These are phyloP conservation scores for Gossypium schwendimanii DNA, from an alignment of 441 rosid species.

Conservation along the genomic window DNA sequence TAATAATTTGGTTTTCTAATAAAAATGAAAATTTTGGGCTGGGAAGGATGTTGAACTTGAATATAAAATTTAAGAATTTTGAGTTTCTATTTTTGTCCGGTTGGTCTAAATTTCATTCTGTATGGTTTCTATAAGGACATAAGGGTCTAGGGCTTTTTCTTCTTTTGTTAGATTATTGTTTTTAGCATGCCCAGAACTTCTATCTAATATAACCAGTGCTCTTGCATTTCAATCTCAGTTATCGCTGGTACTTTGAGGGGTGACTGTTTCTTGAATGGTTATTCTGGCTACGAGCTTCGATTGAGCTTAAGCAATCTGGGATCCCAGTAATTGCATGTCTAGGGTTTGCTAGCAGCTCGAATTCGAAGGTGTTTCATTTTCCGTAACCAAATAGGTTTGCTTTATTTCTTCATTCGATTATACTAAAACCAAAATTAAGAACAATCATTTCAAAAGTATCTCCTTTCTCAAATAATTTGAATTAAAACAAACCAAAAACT, in stretches of 20 bases:
- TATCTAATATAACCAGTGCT: not conserved
- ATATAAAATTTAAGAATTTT: not conserved
- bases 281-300: not conserved
- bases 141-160: not conserved
- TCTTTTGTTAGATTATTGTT: not conserved
- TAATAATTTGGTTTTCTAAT: not conserved
- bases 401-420: not conserved
- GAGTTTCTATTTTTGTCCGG: not conserved
- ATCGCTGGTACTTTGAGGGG: not conserved
- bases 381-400: not conserved
- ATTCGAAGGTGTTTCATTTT: not conserved
- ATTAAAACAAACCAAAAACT: not conserved
- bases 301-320: conserved; percentile 9
- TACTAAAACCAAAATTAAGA: not conserved
- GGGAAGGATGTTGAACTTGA: conserved; percentile 3
- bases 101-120: not conserved
- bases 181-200: not conserved
- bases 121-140: not conserved
- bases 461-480: not conserved
- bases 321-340: conserved; percentile 4
- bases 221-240: not conserved
- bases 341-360: conserved; percentile 11
- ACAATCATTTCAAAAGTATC: not conserved
- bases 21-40: not conserved
- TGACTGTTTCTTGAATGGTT: conserved; percentile 5